Evolutionary conservation across 352 stramenopile genomes (phyloP).

Genomic region (Saprolegnia parasitica): DNA sequence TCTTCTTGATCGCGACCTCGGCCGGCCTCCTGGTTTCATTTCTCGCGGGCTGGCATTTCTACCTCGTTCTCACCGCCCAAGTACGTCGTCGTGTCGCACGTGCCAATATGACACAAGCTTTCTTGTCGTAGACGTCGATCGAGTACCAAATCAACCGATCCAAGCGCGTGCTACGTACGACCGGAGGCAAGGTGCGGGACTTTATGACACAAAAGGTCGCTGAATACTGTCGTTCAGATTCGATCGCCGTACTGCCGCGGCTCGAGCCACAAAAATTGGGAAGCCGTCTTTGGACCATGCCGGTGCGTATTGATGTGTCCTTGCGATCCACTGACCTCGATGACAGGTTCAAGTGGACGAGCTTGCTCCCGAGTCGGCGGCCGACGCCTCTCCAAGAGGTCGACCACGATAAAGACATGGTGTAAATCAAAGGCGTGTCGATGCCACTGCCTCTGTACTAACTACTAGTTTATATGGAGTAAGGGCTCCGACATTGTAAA

Average conservation of each 20-base stretch:
- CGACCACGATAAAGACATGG: background rate
- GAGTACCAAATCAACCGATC: conserved; percentile 79
- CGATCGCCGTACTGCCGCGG: conserved; percentile 61
- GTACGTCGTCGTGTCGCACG: conserved; percentile 33
- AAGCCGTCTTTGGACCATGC: conserved; percentile 65
- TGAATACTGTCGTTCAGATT: background rate
- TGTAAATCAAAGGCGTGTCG: too few relatives aligned
- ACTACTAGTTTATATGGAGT: too few relatives aligned
- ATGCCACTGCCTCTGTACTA: too few relatives aligned
- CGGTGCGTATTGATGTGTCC: conserved; percentile 1
- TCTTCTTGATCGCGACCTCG: conserved; percentile 60
- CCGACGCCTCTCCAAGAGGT: background rate
- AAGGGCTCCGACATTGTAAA: too few relatives aligned
- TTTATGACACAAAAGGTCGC: background rate
- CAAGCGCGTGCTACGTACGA: conserved; percentile 41
- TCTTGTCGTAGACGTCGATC: conserved; percentile 56
- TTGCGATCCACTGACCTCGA: background rate
- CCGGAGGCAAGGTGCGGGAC: conserved; percentile 38
- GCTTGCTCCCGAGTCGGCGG: conserved; percentile 10
- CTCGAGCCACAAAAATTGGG: conserved; percentile 69
- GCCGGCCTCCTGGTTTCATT: conserved; percentile 59
- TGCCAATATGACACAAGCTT: background rate
- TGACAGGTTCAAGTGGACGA: conserved; percentile 15
- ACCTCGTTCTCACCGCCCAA: conserved; percentile 72
- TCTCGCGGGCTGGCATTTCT: conserved; percentile 61